Conservation (phyloP, 768 basidiomycete species). For the Thelephora ganbajun region DNA sequence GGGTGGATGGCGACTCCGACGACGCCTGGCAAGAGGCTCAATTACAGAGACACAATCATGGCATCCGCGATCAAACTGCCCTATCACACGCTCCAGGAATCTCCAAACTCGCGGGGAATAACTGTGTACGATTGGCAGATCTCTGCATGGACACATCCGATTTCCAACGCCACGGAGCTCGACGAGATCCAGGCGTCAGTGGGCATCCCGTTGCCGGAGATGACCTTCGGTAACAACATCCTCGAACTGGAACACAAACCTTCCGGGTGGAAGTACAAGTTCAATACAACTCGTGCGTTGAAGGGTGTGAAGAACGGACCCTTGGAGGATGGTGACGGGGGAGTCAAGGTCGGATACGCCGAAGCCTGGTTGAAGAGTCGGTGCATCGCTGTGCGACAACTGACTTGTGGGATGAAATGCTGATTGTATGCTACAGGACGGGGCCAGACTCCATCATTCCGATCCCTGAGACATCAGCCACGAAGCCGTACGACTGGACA, state of each 20-base stretch:
- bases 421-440: slow-evolving; percentile 38
- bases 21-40: neutral
- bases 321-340: slow-evolving; percentile 71
- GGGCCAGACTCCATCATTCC: slow-evolving; percentile 48
- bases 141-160: slow-evolving; percentile 58
- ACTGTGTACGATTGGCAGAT: slow-evolving; percentile 56
- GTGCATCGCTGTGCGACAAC: slow-evolving; percentile 25
- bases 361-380: slow-evolving; percentile 89
- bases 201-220: slow-evolving; percentile 83
- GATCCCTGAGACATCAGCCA: slow-evolving; percentile 55
- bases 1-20: slow-evolving; percentile 4
- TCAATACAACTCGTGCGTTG: slow-evolving; percentile 58
- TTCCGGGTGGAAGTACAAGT: slow-evolving; percentile 50
- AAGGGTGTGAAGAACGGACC: slow-evolving; percentile 61
- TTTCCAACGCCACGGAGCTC: slow-evolving; percentile 64
- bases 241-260: slow-evolving; percentile 53
- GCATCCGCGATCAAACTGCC: slow-evolving; percentile 36
- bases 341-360: slow-evolving; percentile 88
- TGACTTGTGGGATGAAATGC: neutral
- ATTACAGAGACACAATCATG: slow-evolving; percentile 19
- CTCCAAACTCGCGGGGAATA: slow-evolving; percentile 56
- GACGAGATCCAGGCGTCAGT: slow-evolving; percentile 52
- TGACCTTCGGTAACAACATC: slow-evolving; percentile 85
- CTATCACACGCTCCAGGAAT: slow-evolving; percentile 51
- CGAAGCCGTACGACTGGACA: slow-evolving; percentile 96